phyloP scores from a whole-genome alignment of 768 basidiomycete genomes.

The Strobilomyces confusus region DNA sequence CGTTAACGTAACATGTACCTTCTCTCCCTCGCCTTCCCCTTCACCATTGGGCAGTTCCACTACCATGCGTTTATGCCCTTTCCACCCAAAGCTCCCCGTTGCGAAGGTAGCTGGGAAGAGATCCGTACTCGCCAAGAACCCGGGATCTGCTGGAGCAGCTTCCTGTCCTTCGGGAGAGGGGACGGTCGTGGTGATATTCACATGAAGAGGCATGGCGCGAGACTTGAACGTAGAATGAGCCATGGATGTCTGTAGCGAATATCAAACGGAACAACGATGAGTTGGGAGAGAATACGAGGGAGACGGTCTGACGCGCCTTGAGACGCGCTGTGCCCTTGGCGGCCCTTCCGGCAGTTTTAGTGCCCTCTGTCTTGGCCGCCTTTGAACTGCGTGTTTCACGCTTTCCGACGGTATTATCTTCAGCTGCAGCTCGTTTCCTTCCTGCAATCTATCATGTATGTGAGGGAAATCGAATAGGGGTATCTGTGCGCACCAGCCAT shows the following conservation, averaged over 20 bases:
- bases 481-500: slow-evolving; percentile 29
- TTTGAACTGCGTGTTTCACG: slow-evolving; percentile 47
- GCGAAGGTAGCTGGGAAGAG: slow-evolving; percentile 58
- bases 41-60: slow-evolving; percentile 57
- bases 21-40: slow-evolving; percentile 47
- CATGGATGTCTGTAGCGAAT: slow-evolving; percentile 38
- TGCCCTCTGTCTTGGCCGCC: slow-evolving; percentile 43
- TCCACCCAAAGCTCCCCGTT: slow-evolving; percentile 85
- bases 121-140: slow-evolving; percentile 53
- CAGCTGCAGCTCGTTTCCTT: slow-evolving; percentile 46
- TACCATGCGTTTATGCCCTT: slow-evolving; percentile 62
- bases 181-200: slow-evolving; percentile 63
- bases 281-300: not conserved
- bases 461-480: slow-evolving; percentile 11
- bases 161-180: slow-evolving; percentile 36
- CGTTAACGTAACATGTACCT: slow-evolving; percentile 72
- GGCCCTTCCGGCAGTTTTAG: slow-evolving; percentile 29
- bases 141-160: slow-evolving; percentile 46
- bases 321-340: slow-evolving; percentile 39
- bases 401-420: slow-evolving; percentile 25
- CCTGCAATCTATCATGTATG: slow-evolving; percentile 21
- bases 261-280: slow-evolving; percentile 1
- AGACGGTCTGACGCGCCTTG: slow-evolving; percentile 38
- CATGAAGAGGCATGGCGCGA: slow-evolving; percentile 66
- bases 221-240: slow-evolving; percentile 52